Percentiles rank a stretch among this genome's conserved stretches.
Conservation (phyloP, 352 stramenopile species). For the Phytophthora chlamydospora region DNA sequence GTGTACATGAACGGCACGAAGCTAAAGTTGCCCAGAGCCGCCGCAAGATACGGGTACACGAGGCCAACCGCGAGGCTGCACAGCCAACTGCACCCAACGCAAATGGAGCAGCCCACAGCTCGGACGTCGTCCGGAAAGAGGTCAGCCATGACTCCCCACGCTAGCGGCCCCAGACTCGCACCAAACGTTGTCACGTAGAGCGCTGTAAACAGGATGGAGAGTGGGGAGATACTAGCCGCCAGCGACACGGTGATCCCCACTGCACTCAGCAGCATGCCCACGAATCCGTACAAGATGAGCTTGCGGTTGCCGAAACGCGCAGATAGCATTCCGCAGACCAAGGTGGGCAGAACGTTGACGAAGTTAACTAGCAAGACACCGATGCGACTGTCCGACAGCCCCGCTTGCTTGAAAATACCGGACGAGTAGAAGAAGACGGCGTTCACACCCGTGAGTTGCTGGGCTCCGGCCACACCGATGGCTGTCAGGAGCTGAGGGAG, state of each 20-base stretch:
- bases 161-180: conserved; percentile 54
- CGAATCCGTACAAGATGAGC: conserved; percentile 50
- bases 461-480: conserved; percentile 42
- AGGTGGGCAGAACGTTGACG: conserved; percentile 56
- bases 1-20: conserved; percentile 64
- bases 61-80: conserved; percentile 58
- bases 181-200: conserved; percentile 53
- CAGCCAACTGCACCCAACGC: conserved; percentile 54
- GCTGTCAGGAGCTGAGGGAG: conserved; percentile 50
- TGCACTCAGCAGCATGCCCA: conserved; percentile 50
- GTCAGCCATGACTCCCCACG: conserved; percentile 53
- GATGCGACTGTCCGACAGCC: conserved; percentile 55
- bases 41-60: conserved; percentile 57
- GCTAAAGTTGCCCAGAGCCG: conserved; percentile 42
- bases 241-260: conserved; percentile 55
- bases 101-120: conserved; percentile 45
- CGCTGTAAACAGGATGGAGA: conserved; percentile 55
- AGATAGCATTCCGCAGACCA: conserved; percentile 40
- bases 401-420: conserved; percentile 57
- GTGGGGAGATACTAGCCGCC: conserved; percentile 21
- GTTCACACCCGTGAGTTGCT: conserved; percentile 69
- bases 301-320: conserved; percentile 46
- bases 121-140: conserved; percentile 62
- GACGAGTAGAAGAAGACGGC: conserved; percentile 78
- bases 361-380: conserved; percentile 57